These are phyloP conservation scores for Rhododendron vialii DNA, from an alignment of 148 eudicot genomes.

Conservation along the genomic window DNA sequence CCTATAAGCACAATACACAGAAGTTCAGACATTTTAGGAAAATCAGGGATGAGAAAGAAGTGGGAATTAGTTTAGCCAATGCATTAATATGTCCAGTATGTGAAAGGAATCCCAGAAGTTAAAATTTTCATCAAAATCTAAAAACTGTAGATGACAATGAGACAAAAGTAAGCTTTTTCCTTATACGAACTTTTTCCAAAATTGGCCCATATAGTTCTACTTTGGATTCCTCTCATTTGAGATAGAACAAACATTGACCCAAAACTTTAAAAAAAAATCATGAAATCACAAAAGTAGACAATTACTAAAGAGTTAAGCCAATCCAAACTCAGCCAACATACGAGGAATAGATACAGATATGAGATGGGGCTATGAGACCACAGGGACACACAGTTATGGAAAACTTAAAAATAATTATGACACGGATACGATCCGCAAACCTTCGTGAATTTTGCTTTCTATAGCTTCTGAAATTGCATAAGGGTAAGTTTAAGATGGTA, in stretches of 20 bases:
- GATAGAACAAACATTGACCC: neutral
- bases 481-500: neutral
- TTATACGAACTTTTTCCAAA: neutral
- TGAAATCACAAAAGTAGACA: too few relatives aligned
- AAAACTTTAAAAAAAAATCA: too few relatives aligned
- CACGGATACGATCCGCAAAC: neutral
- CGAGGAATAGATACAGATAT: neutral
- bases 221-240: too few relatives aligned
- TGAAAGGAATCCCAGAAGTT: neutral
- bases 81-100: neutral
- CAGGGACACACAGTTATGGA: neutral
- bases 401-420: neutral
- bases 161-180: neutral
- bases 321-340: neutral
- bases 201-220: neutral
- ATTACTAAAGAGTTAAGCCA: neutral
- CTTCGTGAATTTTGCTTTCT: neutral
- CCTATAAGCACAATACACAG: slow-evolving; percentile 32
- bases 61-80: neutral
- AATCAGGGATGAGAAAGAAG: neutral
- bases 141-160: neutral
- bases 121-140: neutral
- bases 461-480: too few relatives aligned
- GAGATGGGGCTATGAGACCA: neutral
- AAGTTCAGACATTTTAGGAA: neutral